These are phyloP conservation scores for Mycena maculata DNA, from an alignment of 768 basidiomycete species.

Conservation along the genomic window DNA sequence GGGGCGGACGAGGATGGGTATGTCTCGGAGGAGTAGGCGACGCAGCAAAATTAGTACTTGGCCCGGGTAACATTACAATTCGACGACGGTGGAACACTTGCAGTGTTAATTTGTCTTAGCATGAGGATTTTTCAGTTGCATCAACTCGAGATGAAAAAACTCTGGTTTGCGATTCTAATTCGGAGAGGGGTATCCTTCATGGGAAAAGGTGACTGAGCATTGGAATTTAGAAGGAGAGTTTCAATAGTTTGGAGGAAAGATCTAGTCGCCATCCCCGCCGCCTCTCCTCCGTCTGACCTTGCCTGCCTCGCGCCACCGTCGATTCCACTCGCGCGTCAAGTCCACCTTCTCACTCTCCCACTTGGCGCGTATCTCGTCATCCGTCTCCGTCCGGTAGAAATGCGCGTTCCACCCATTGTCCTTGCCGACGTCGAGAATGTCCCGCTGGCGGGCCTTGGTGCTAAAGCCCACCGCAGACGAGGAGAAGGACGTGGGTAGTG, in stretches of 20 bases:
- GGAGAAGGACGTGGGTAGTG: slow-evolving; percentile 47
- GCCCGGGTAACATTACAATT: slow-evolving; percentile 17
- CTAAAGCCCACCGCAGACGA: slow-evolving; percentile 27
- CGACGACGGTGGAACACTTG: no score
- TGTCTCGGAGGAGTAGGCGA: slow-evolving; percentile 58
- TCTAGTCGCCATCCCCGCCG: slow-evolving; percentile 45
- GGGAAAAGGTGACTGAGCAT: no score
- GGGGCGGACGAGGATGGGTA: slow-evolving; percentile 65
- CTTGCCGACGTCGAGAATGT: slow-evolving; percentile 61
- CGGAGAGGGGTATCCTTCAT: no score
- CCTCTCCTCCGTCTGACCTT: slow-evolving; percentile 69
- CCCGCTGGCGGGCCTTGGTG: slow-evolving; percentile 52
- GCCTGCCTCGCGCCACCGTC: slow-evolving; percentile 78
- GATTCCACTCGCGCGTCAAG: slow-evolving; percentile 83
- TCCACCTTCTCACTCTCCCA: slow-evolving; percentile 80
- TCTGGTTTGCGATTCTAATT: no score
- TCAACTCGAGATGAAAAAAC: no score
- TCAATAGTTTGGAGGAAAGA: no score
- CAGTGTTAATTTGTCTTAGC: no score
- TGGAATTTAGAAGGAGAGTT: no score
- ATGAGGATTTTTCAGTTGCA: no score
- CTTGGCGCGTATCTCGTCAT: slow-evolving; percentile 69
- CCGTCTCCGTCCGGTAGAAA: slow-evolving; percentile 63
- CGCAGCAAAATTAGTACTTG: not conserved
- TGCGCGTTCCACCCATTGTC: slow-evolving; percentile 64